Evolutionary conservation across 116 monocot genomes (phyloP).

Genomic region (Papilionanthe hybrid): DNA sequence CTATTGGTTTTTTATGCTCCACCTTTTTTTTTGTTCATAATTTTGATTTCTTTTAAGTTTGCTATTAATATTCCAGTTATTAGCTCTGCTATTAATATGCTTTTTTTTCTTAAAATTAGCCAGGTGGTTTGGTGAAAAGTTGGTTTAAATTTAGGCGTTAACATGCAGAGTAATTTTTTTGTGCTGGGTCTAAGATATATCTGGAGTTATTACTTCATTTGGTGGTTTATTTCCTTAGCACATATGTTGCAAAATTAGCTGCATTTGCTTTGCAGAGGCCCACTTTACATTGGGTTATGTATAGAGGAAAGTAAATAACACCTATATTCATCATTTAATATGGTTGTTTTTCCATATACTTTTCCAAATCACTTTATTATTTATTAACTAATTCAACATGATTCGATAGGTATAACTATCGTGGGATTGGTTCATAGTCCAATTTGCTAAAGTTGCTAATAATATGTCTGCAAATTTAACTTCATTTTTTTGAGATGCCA

Average conservation of each 20-base stretch:
- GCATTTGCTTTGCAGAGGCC: slow-evolving; percentile 1
- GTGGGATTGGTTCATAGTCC: too few relatives aligned
- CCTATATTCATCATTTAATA: background rate
- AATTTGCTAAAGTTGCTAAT: background rate
- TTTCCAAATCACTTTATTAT: background rate
- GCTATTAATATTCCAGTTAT: background rate
- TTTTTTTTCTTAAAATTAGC: background rate
- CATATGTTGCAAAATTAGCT: background rate
- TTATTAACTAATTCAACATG: too few relatives aligned
- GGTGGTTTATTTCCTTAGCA: background rate
- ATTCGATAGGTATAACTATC: too few relatives aligned
- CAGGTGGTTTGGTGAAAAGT: slow-evolving; percentile 2
- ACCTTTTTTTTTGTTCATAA: background rate
- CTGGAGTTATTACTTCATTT: background rate
- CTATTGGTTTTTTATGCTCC: background rate
- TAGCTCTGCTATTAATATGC: background rate
- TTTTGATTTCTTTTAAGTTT: background rate
- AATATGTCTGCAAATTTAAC: background rate
- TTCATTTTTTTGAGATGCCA: background rate
- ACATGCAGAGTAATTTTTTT: background rate
- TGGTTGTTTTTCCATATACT: background rate
- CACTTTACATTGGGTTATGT: background rate
- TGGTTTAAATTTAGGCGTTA: background rate
- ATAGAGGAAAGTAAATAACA: background rate
- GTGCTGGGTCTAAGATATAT: background rate